Conservation (phyloP, 805 yeast species). For the Lachancea sp. region DNA sequence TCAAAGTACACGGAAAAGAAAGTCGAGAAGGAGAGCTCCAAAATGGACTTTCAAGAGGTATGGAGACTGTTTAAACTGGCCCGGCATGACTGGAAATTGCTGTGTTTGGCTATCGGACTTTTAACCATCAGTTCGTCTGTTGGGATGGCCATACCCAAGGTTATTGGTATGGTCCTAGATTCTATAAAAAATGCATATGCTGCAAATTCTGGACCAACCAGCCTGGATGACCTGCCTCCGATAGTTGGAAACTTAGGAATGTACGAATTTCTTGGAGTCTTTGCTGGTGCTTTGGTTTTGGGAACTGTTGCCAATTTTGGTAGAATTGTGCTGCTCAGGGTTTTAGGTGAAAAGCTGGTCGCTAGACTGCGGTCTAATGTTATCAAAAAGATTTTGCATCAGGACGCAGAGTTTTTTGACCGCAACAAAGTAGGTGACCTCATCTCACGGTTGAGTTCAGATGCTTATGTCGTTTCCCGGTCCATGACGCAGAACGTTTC, state of each 20-base stretch:
- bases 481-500: slow-evolving; percentile 86
- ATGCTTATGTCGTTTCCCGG: slow-evolving; percentile 82
- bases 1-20: neutral
- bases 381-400: slow-evolving; percentile 70
- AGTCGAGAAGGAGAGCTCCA: neutral
- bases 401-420: slow-evolving; percentile 91
- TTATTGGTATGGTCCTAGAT: slow-evolving; percentile 51
- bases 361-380: slow-evolving; percentile 75
- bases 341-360: slow-evolving; percentile 81
- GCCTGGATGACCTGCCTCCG: slow-evolving; percentile 28
- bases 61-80: slow-evolving; percentile 39
- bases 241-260: slow-evolving; percentile 49
- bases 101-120: slow-evolving; percentile 39
- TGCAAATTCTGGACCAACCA: slow-evolving; percentile 21
- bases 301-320: slow-evolving; percentile 73
- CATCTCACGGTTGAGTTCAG: slow-evolving; percentile 82
- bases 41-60: slow-evolving; percentile 32
- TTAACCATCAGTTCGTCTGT: slow-evolving; percentile 43
- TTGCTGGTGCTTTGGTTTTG: slow-evolving; percentile 51
- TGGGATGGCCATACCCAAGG: slow-evolving; percentile 48
- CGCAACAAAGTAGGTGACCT: slow-evolving; percentile 91
- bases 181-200: slow-evolving; percentile 36
- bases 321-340: slow-evolving; percentile 44
- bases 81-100: slow-evolving; percentile 39
- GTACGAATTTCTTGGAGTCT: slow-evolving; percentile 51